Base-by-base conservation (phyloP, 1,139 yeast species). In the Lodderomyces orthopsilosis region DNA sequence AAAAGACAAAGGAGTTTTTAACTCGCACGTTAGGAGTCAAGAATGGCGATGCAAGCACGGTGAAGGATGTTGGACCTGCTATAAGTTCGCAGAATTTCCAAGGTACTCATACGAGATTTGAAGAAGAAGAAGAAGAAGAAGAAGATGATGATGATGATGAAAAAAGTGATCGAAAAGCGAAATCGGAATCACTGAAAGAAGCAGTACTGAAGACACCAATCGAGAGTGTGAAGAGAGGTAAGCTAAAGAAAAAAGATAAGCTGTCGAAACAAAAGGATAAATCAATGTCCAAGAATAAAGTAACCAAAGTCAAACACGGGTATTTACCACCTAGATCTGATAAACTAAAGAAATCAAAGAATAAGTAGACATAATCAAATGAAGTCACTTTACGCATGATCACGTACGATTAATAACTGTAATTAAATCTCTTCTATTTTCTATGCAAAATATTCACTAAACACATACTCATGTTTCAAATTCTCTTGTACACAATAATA, bases 401-500 rank as follows among this genome's bases (percentile, higher is more conserved):
- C n/a, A n/a, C n/a, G n/a, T n/a, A n/a, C n/a, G n/a, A n/a, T n/a
- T n/a, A n/a, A n/a, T n/a, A n/a, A n/a, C n/a, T n/a, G n/a, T n/a
- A n/a, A n/a, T n/a, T n/a, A n/a, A n/a, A n/a, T n/a, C n/a, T n/a
- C 23, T 21, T 21, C 8, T 27, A 30, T 8, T n/a, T 2, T 30
- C 34, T 30, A 30, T 30, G 34, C 34, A 30, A 30, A 30, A 15
- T 30, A 30, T 17, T 30, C 34, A 30, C 34, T 63, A 55, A 88
- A 77, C 27, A 77, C 72, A 50, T 79, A 84, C 54, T 88, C 96
- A 22, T 77, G 71, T 22, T 66, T 66, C 49, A 89, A 63, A 51
- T 81, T 72, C 40, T 72, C 70, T 47, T 71, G 71, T 17, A 87
- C 84, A 50, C 88, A 75, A 49, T 71, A 71, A 63, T 89, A 91